Evolutionary conservation across 2,329 filamentous ascomycete genomes (phyloP), one percentile per base, ranked within the genome.

Genomic region (Penicillium sp.): DNA sequence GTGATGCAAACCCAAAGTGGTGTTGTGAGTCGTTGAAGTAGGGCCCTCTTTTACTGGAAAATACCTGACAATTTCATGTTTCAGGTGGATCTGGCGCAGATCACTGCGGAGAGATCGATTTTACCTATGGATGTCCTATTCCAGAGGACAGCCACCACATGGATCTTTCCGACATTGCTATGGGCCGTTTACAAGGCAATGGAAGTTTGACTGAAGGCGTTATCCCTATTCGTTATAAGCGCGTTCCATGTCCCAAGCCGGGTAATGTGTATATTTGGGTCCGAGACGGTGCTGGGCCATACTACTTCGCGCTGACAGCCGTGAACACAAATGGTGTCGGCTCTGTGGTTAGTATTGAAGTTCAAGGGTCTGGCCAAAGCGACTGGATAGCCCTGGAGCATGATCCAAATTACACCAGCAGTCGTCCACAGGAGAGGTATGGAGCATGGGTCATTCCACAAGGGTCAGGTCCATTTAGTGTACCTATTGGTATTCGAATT

Each of bases 311-410:
- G 1, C 16, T 55, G 33, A 28, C 52, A 5, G 52, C 33, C 8
- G 52, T 55, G 16, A 55, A 55, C 52, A 55, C 52, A 7, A 55
- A 55, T 16, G 52, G 52, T 42, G 52, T 55, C n/a, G 52, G 52
- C 6, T 55, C 52, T 14, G 30, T 55, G n/a, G 21, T 42, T 35
- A 48, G 6, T 23, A 28, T 55, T 42, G 52, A 55, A 47, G 40
- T 55, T 11, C 21, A 35, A 40, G 52, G 43, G n/a, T 47, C 43
- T 42, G 52, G 52, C n/a, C 26, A 55, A n/a, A 55, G 16, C 20
- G 24, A 20, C n/a, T 55, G 52, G 52, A 48, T 23, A 42, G 30
- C 52, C 5, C 45, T 55, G 7, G 7, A 42, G 14, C 52, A 23
- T 3, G 52, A 55, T 40, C 52, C 52, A 18, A 55, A 55, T n/a